Evolutionary conservation across 306 rosid genomes (phyloP).

Genomic region (Ormosia emarginata): DNA sequence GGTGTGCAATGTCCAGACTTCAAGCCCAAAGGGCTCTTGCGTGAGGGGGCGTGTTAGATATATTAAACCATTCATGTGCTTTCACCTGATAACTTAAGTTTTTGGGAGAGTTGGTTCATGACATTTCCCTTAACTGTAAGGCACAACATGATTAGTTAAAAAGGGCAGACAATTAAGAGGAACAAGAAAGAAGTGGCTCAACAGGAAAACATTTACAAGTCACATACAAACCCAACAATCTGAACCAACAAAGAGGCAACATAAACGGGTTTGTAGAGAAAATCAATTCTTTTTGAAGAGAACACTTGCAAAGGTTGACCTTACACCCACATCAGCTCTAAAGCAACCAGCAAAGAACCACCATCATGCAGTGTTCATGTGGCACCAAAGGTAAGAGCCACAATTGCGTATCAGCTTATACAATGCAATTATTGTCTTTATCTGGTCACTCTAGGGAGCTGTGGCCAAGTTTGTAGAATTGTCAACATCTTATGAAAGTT

Average conservation of each 20-base stretch:
- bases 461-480: slow-evolving; percentile 42
- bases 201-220: neutral
- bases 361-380: slow-evolving; percentile 27
- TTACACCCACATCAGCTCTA: slow-evolving; percentile 44
- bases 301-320: slow-evolving; percentile 14
- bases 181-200: slow-evolving; percentile 6
- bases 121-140: slow-evolving; percentile 33
- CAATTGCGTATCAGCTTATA: slow-evolving; percentile 24
- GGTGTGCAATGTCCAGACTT: neutral
- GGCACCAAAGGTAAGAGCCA: slow-evolving; percentile 9
- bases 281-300: neutral
- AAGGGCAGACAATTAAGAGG: slow-evolving; percentile 46
- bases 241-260: neutral
- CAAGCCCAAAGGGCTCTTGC: neutral
- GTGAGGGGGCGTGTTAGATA: neutral
- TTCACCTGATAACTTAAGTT: neutral
- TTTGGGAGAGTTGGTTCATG: neutral
- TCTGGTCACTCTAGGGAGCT: slow-evolving; percentile 55
- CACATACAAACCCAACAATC: slow-evolving; percentile 2
- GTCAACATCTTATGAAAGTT: slow-evolving; percentile 31
- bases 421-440: slow-evolving; percentile 39
- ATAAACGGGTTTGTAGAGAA: neutral
- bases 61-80: too few relatives aligned
- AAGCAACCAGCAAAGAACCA: slow-evolving; percentile 61
- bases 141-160: slow-evolving; percentile 14